phyloP scores from a whole-genome alignment of 108 stramenopile species.

The Fragilaria crotonensis region DNA sequence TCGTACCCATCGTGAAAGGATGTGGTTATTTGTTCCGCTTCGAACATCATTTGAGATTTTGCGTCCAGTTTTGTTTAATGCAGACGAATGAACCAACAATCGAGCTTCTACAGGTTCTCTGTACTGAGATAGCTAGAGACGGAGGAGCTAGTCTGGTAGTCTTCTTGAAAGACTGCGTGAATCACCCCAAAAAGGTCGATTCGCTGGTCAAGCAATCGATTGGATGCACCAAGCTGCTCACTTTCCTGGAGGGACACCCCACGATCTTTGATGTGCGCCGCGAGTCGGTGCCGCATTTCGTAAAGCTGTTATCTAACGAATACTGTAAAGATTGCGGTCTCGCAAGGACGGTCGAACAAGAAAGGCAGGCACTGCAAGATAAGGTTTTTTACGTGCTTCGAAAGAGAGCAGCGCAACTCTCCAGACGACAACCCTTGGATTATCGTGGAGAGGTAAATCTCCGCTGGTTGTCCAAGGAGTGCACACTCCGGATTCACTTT shows the following conservation, averaged over 20 bases:
- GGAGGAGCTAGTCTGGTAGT: constrained; percentile 33
- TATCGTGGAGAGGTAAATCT: constrained; percentile 9
- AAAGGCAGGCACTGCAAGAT: constrained; percentile 5
- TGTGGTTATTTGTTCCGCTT: too few species aligned
- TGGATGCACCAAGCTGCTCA: constrained; percentile 20
- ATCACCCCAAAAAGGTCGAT: not conserved
- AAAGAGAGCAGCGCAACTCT: constrained; percentile 16
- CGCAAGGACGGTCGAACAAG: not conserved
- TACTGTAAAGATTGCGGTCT: not conserved
- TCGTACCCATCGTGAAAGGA: too few species aligned
- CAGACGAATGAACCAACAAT: too few species aligned
- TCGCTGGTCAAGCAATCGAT: constrained; percentile 12
- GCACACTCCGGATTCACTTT: constrained; percentile 15
- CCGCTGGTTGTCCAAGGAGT: constrained; percentile 26
- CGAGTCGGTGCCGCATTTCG: constrained; percentile 21
- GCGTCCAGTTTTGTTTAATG: too few species aligned
- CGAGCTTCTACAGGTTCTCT: constrained; percentile 20
- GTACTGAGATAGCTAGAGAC: constrained; percentile 20
- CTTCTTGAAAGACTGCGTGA: constrained; percentile 26
- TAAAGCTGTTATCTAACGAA: constrained; percentile 6
- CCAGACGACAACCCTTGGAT: constrained; percentile 8
- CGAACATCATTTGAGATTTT: too few species aligned
- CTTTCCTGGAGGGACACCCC: constrained; percentile 27
- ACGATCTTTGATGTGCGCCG: constrained; percentile 29
- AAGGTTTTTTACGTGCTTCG: constrained; percentile 22